Conservation (phyloP, 208 protist species). For the Acanthamoeba healyi region DNA sequence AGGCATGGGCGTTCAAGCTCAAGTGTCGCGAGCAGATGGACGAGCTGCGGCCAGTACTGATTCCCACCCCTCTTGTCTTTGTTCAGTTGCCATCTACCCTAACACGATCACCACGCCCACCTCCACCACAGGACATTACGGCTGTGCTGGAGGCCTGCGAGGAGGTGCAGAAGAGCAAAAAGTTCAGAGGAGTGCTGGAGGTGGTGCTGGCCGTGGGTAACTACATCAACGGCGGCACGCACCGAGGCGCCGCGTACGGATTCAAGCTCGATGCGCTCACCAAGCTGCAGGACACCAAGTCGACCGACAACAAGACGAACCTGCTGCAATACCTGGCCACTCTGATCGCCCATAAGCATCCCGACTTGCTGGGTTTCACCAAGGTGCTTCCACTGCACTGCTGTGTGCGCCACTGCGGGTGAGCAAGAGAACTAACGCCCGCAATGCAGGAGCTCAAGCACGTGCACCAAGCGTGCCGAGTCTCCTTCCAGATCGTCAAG, state of each 20-base stretch:
- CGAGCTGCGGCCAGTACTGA: slow-evolving; percentile 67
- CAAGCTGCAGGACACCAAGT: slow-evolving; percentile 76
- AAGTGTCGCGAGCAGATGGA: slow-evolving; percentile 58
- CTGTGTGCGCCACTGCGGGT: no score
- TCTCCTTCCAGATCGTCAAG: slow-evolving; percentile 48
- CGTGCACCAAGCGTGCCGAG: slow-evolving; percentile 24
- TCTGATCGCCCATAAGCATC: neutral
- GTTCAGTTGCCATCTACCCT: neutral
- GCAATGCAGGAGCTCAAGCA: slow-evolving; percentile 70
- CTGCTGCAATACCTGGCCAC: slow-evolving; percentile 65
- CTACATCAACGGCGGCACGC: slow-evolving; percentile 77
- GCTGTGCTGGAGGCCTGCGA: slow-evolving; percentile 71
- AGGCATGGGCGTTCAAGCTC: slow-evolving; percentile 78
- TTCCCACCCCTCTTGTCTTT: neutral
- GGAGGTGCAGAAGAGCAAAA: neutral
- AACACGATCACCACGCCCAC: neutral
- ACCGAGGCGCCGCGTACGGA: slow-evolving; percentile 78
- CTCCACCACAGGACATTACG: neutral
- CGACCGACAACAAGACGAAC: slow-evolving; percentile 37
- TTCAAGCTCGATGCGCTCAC: slow-evolving; percentile 78
- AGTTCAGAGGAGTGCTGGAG: slow-evolving; percentile 70
- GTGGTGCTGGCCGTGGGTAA: slow-evolving; percentile 79
- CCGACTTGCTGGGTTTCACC: neutral
- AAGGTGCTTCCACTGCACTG: neutral
- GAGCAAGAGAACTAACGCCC: no score